Base-by-base conservation (phyloP, 352 stramenopile genomes). In the Pythium plurisporium region DNA sequence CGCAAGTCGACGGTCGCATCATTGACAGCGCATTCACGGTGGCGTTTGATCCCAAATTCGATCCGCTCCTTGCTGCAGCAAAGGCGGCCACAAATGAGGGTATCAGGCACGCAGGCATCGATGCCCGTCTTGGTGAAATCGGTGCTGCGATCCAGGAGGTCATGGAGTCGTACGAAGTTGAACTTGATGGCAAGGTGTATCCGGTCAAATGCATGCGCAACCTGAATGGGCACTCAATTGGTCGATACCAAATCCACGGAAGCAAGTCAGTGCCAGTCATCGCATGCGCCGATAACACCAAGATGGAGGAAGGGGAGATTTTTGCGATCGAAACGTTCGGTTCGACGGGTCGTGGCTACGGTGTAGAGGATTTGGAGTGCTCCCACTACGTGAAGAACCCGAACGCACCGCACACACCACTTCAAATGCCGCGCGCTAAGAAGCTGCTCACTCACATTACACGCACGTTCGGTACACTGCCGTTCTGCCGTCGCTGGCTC, bases 401-500 rank as follows among this genome's bases (percentile, higher is more conserved):
- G 57, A 67, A 99, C 51, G 92, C 89, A 31, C 91, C 91, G 14
- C 96, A 98, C 64, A 93, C 99, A 29, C 94, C 95, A 12, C 65
- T 99, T 36, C 82, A 94, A 44, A 66, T 93, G 27, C 82, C 84
- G 1, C 85, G 88, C 10, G 85, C 96, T 15, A 98, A 98, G 67
- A 96, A 98, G 70, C 71, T 99, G 37, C 75, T 99, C 31, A 72
- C 64, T 20, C 97, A 99, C 71, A 98, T 99, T 64, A 99, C 98
- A 64, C 97, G 98, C 63, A 99, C 97, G 11, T 99, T 99, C 73
- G 96, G 95, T n/a, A 99, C 97, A 9, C 82, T 99, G 34, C 92
- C 97, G 12, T 99, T 99, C 78, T 99, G 97, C 71, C 82, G 91
- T 46, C 79, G 97, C 60, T 99, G 95, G 94, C 78, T 99, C 20